Evolutionary conservation across 1,284 basidiomycete genomes (phyloP).

Genomic region (Peniophora sp.): DNA sequence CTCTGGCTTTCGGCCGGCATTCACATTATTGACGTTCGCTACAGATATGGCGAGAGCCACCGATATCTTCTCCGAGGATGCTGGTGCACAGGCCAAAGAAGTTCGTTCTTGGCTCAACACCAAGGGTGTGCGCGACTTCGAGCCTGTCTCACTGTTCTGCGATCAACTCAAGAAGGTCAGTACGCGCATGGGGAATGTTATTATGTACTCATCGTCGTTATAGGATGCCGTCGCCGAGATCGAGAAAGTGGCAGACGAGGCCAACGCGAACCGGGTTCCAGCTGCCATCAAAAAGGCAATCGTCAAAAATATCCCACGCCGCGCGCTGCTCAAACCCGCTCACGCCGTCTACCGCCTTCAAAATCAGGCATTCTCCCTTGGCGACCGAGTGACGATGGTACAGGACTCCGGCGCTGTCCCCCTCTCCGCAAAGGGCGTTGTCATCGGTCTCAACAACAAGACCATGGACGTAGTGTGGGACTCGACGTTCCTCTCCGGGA

Average conservation of each 20-base stretch:
- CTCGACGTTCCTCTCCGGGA: constrained; percentile 88
- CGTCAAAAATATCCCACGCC: constrained; percentile 89
- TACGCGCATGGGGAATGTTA: constrained; percentile 1
- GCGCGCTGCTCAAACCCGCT: constrained; percentile 88
- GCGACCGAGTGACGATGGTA: constrained; percentile 96
- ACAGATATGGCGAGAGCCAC: constrained; percentile 69
- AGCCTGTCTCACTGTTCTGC: constrained; percentile 87
- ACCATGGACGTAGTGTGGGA: constrained; percentile 98
- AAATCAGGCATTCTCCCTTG: constrained; percentile 84
- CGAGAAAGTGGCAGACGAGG: constrained; percentile 65
- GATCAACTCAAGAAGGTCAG: constrained; percentile 85
- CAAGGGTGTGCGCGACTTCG: constrained; percentile 85
- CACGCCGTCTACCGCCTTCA: constrained; percentile 89
- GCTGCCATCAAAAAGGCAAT: constrained; percentile 79
- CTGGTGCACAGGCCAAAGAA: constrained; percentile 69
- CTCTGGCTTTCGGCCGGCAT: neutral
- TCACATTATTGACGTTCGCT: neutral
- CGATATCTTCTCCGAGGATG: constrained; percentile 65
- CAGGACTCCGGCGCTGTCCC: constrained; percentile 94
- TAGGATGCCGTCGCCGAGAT: constrained; percentile 75
- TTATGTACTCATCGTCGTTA: constrained; percentile 4
- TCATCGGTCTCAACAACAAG: constrained; percentile 81
- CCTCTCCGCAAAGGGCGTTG: constrained; percentile 86
- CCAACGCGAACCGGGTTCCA: constrained; percentile 52
- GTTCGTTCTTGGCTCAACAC: constrained; percentile 83